Conservation (phyloP, 768 basidiomycete genomes). For the Kwoniella sp. region DNA sequence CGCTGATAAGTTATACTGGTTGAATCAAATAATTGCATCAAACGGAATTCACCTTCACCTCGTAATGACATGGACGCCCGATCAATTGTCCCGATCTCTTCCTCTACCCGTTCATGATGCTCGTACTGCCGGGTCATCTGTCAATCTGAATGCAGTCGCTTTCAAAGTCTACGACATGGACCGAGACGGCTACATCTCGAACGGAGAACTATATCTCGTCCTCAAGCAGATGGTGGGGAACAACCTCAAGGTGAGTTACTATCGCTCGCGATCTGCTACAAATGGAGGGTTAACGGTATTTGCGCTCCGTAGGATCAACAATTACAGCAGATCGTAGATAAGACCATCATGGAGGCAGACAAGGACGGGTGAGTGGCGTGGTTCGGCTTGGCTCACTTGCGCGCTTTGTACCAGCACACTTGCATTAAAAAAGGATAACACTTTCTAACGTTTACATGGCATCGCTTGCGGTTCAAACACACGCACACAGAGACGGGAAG, state of each 20-base stretch:
- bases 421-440: too few relatives aligned
- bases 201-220: slow-evolving; percentile 96
- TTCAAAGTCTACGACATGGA: slow-evolving; percentile 99
- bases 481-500: slow-evolving; percentile 80
- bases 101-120: not conserved
- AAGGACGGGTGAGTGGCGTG: slow-evolving; percentile 76
- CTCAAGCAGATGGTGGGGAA: slow-evolving; percentile 99
- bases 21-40: too few relatives aligned
- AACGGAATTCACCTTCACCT: too few relatives aligned
- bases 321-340: slow-evolving; percentile 98
- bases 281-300: not conserved
- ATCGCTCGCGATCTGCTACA: not conserved
- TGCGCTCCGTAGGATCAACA: slow-evolving; percentile 75
- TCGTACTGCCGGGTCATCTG: too few relatives aligned
- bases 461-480: too few relatives aligned
- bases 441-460: too few relatives aligned
- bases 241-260: slow-evolving; percentile 78
- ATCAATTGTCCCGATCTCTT: not conserved
- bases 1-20: too few relatives aligned
- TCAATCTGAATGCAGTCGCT: slow-evolving; percentile 67
- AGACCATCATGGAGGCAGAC: slow-evolving; percentile 99
- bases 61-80: too few relatives aligned
- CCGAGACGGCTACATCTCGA: slow-evolving; percentile 94
- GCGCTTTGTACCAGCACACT: too few relatives aligned
- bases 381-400: not conserved